Base-by-base conservation (phyloP, 495 filamentous ascomycete genomes). In the Neurospora sublineolata region DNA sequence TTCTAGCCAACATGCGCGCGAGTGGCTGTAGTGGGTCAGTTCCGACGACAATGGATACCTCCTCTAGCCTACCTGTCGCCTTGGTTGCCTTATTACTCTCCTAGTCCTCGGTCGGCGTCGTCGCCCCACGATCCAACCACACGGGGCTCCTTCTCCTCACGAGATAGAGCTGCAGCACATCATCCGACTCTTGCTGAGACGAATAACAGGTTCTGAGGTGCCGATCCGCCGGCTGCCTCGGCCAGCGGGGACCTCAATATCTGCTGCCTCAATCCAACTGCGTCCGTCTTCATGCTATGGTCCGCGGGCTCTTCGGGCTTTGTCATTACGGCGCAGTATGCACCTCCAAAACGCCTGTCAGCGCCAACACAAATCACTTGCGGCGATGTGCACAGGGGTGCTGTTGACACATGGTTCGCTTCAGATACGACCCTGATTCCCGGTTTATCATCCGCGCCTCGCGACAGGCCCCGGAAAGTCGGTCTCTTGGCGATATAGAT, bases 391-490 rank as follows among this genome's bases (percentile, higher is more conserved):
- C 68, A 69, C 75, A 73, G 72, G 75, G 79, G 76, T 74, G 73
- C 72, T 37, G 52, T 33, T 30, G 33, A 74, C 67, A 73, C 72
- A 78, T 69, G 74, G 77, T 72, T 80, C 76, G 73, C 73, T 77
- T 72, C 39, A 73, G 71, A 78, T 80, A 77, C 44, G 72, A 81
- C 78, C 76, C 77, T 77, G 75, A 78, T 78, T 79, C 78, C 76
- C 75, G 78, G 78, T 81, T 80, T 79, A 71, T 75, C 38, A 76
- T 71, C 41, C 64, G 37, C 72, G 58, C 75, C 74, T 75, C 76
- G 74, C 75, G 73, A 73, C 67, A 71, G 64, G 71, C n/a, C 44
- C 40, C 64, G 52, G 67, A 64, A 41, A 44, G 16, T n/a, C 11
- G 36, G 33, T 33, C 33, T 33, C 33, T 33, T 64, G 52, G 11